Base-by-base conservation (phyloP, 352 stramenopile genomes). In the Pythium aphanidermatum region DNA sequence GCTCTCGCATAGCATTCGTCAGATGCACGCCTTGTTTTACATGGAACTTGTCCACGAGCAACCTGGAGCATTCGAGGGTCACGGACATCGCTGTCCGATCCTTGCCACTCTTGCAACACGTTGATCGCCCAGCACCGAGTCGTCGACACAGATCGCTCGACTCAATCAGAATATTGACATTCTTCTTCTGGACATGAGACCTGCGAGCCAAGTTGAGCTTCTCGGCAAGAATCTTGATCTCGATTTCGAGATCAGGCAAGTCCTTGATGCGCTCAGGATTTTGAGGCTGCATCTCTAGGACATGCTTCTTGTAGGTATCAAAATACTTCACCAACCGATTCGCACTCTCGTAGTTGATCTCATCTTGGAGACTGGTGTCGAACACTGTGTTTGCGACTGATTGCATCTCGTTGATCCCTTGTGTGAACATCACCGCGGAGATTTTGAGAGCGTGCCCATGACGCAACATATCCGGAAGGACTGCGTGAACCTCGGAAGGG, bases 51-150 rank as follows among this genome's bases (percentile, higher is more conserved):
- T 92, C 82, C 17, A 94, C 76, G 12, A 90, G 65, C 62, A 98
- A 50, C 27, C 95, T 87, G 34, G 92, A 94, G 35, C 95, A 86
- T 65, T 98, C 96, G 26, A 98, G 86, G 13, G 94, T 98, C 17
- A 98, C 86, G 13, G 96, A 96, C 96, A 99, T 99, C 19, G 90
- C 92, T 25, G 96, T 99, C 45, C 96, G 87, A 64, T 99, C 95
- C 58, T 99, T 99, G 2, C 96, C 95, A 52, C 79, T 96, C 65
- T 99, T 99, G 71, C 96, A 99, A 71, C 96, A 99, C 2, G 96
- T 96, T 23, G 91, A 86, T 17, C 88, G 83, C 0, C 85, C 92
- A 10, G 92, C 94, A 14, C 91, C 89, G 8, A 99, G 59, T 28
- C 77, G 82, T 24, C 95, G 86, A 30, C 86, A 95, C 30, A 96